These are phyloP conservation scores for Hyaloscypha bicolor DNA, from an alignment of 495 filamentous ascomycete species.

Conservation along the genomic window DNA sequence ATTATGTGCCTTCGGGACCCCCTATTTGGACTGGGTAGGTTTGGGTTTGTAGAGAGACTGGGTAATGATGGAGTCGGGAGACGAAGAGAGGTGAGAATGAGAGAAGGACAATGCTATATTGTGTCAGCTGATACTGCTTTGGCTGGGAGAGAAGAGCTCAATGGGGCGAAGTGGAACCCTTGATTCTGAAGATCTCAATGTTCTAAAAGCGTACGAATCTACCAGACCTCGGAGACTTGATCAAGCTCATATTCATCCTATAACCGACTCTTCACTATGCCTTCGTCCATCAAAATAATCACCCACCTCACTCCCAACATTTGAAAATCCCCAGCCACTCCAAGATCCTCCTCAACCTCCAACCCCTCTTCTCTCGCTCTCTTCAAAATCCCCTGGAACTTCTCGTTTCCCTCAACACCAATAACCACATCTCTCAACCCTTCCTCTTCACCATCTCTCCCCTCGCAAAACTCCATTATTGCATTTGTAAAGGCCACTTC, in stretches of 20 bases:
- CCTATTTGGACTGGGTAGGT: not conserved
- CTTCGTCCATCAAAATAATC: not conserved
- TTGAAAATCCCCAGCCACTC: constrained; percentile 15
- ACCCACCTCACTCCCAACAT: constrained; percentile 1
- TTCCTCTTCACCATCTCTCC: constrained; percentile 13
- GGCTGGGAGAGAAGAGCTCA: not conserved
- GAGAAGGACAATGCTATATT: not conserved
- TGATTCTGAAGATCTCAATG: not conserved
- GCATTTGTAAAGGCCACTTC: constrained; percentile 18
- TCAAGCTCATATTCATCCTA: not conserved
- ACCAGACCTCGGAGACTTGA: not conserved
- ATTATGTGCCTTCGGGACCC: not conserved
- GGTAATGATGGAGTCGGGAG: not conserved
- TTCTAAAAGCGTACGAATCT: not conserved
- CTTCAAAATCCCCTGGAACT: constrained; percentile 10
- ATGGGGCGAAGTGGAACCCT: not conserved
- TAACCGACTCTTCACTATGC: not conserved
- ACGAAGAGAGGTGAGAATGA: not conserved
- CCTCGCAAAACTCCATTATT: constrained; percentile 11
- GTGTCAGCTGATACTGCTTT: not conserved
- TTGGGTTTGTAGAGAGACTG: not conserved
- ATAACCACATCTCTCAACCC: constrained; percentile 18
- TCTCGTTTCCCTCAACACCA: constrained; percentile 21
- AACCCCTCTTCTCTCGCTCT: constrained; percentile 20
- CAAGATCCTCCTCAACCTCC: constrained; percentile 9